Evolutionary conservation across 371 early-diverging fungal species (phyloP).

Genomic region (Basidiobolus meristosporus): DNA sequence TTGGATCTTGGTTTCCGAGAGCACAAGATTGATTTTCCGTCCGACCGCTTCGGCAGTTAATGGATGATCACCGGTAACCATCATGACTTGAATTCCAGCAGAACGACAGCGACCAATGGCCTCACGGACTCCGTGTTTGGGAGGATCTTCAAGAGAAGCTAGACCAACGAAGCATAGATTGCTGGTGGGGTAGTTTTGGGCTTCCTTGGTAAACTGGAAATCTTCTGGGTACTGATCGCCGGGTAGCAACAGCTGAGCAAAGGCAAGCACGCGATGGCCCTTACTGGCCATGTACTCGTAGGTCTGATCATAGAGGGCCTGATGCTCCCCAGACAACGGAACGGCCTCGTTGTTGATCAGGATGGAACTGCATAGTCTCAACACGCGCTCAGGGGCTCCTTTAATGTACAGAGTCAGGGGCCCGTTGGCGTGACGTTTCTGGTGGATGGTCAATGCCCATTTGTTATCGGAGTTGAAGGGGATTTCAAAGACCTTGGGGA

Average conservation of each 20-base stretch:
- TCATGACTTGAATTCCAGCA: slow-evolving; percentile 88
- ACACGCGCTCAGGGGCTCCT: slow-evolving; percentile 87
- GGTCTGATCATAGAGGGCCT: slow-evolving; percentile 33
- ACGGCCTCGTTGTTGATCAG: slow-evolving; percentile 19
- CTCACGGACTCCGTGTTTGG: slow-evolving; percentile 91
- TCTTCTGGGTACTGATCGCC: slow-evolving; percentile 41
- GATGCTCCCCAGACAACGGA: slow-evolving; percentile 36
- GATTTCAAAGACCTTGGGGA: slow-evolving; percentile 82
- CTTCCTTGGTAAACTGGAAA: slow-evolving; percentile 47
- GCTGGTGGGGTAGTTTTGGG: slow-evolving; percentile 47
- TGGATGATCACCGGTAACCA: slow-evolving; percentile 94
- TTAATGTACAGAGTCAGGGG: slow-evolving; percentile 60
- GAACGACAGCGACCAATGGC: slow-evolving; percentile 80
- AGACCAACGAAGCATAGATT: slow-evolving; percentile 71
- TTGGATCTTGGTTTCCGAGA: slow-evolving; percentile 65
- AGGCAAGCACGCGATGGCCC: slow-evolving; percentile 89
- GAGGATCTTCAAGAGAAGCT: slow-evolving; percentile 80
- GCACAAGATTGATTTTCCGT: slow-evolving; percentile 80
- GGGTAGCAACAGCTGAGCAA: slow-evolving; percentile 54
- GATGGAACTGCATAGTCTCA: slow-evolving; percentile 52
- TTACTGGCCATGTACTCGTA: slow-evolving; percentile 73
- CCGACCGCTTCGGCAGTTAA: slow-evolving; percentile 72
- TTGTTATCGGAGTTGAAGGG: too few species aligned
- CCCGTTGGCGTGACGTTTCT: slow-evolving; percentile 41
- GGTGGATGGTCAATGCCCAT: slow-evolving; percentile 79